Percentiles rank a stretch among this genome's conserved stretches.
These are phyloP conservation scores for Kodamaea suecica DNA, from an alignment of 1,139 yeast genomes.

Conservation along the genomic window DNA sequence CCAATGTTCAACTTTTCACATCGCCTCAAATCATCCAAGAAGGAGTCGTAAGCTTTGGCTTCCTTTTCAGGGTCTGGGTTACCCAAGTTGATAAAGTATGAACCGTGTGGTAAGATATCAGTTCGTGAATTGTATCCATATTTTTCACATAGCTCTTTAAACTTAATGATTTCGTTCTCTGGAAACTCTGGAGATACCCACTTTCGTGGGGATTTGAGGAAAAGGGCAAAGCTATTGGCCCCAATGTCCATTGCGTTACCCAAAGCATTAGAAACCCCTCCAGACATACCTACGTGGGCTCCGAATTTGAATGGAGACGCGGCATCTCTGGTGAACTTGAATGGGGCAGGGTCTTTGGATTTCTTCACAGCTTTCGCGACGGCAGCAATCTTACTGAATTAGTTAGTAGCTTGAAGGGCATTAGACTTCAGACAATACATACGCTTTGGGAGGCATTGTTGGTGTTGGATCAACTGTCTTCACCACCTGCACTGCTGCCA, in stretches of 20 bases:
- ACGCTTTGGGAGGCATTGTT: slow-evolving; percentile 14
- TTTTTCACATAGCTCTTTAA: slow-evolving; percentile 57
- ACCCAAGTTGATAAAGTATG: slow-evolving; percentile 87
- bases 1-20: slow-evolving; percentile 87
- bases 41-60: slow-evolving; percentile 70
- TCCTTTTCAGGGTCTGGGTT: slow-evolving; percentile 84
- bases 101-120: slow-evolving; percentile 90
- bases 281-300: slow-evolving; percentile 74
- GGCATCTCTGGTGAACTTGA: slow-evolving; percentile 19
- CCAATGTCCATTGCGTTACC: slow-evolving; percentile 74
- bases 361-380: slow-evolving; percentile 7
- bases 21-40: slow-evolving; percentile 79
- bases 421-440: not conserved
- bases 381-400: not conserved
- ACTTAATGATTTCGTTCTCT: slow-evolving; percentile 62
- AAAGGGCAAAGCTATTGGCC: slow-evolving; percentile 84
- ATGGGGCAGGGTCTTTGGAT: slow-evolving; percentile 10
- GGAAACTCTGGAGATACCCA: slow-evolving; percentile 84
- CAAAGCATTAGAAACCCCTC: slow-evolving; percentile 75
- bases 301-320: slow-evolving; percentile 55
- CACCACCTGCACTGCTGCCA: too few relatives aligned
- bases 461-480: not conserved
- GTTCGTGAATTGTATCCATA: slow-evolving; percentile 68
- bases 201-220: slow-evolving; percentile 83
- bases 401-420: not conserved